Base-by-base conservation (phyloP, 805 yeast genomes). In the Metschnikowia arizonensis region DNA sequence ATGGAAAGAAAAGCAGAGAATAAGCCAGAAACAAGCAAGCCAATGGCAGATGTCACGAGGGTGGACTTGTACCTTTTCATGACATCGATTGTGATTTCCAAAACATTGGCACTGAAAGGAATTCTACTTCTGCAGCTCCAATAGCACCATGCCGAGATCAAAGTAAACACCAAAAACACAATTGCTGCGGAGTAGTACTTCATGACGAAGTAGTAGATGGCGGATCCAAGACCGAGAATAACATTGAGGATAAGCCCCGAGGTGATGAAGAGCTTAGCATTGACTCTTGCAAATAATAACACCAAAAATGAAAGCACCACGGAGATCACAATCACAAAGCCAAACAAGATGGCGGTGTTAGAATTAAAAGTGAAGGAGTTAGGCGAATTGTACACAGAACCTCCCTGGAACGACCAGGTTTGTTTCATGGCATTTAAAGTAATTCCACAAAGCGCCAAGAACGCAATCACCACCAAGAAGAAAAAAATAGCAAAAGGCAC, bases 121-220 rank as follows among this genome's bases (percentile, higher is more conserved):
- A 86, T 85, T 54, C 93, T 70, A 6, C 65, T 60, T 51, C 93
- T 73, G 69, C 85, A 78, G 5, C 77, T 63, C 87, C 88, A 86
- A 65, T 83, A 88, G 59, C 82, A 77, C 72, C 77, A 80, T 6
- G 86, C 87, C 19, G 82, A 74, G 43, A 84, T 63, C 2, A 76
- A 58, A 0, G 89, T 75, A 62, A 86, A 85, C 1, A 83, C 73
- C 50, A 85, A 65, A 52, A 83, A 84, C 30, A 83, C 88, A 49
- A 86, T 71, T 2, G 88, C 96, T 0, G 95, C 91, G 4, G 91
- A 82, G 71, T 83, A 88, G 63, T 86, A 85, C 26, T 73, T 69
- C 53, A 76, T 72, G 1, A 74, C 81, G 55, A 89, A 73, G 58
- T 85, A 86, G 64, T 79, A 83, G 53, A 89, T 82, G 4, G 88